Evolutionary conservation across 2,329 filamentous ascomycete species (phyloP).

Genomic region (Eurotiales sp.): DNA sequence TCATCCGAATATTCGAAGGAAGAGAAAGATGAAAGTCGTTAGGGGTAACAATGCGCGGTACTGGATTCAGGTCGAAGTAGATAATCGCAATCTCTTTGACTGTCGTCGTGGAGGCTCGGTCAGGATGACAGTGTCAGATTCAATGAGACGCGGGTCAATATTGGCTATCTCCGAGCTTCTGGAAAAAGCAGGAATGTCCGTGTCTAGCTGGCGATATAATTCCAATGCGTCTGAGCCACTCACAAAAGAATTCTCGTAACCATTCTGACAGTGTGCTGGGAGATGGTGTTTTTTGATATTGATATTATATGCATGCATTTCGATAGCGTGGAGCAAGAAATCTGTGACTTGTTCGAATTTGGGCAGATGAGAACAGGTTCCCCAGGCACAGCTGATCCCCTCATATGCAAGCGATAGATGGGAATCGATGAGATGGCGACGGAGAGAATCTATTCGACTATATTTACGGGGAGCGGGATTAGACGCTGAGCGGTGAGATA

Average conservation of each 20-base stretch:
- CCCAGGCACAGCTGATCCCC: conserved; percentile 21
- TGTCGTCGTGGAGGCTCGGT: too few species aligned
- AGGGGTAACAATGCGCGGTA: too few species aligned
- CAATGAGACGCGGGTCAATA: conserved; percentile 18
- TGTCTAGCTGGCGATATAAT: conserved; percentile 14
- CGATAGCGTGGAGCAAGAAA: conserved; percentile 13
- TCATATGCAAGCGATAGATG: conserved; percentile 19
- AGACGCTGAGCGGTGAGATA: conserved; percentile 21
- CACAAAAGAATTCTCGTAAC: conserved; percentile 14
- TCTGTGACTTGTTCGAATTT: conserved; percentile 19
- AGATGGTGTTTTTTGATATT: conserved; percentile 19
- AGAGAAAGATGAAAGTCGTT: too few species aligned
- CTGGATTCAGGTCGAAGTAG: too few species aligned
- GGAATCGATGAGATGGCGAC: conserved; percentile 22
- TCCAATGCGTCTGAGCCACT: conserved; percentile 14
- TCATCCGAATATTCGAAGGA: too few species aligned
- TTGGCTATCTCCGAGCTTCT: conserved; percentile 17
- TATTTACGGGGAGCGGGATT: conserved; percentile 24
- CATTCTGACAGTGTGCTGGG: conserved; percentile 4
- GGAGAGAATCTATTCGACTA: conserved; percentile 22
- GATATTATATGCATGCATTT: conserved; percentile 17
- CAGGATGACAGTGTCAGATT: not conserved
- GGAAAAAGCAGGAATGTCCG: conserved; percentile 19
- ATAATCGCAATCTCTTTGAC: too few species aligned
- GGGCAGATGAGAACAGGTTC: conserved; percentile 17